Evolutionary conservation across 306 rosid species (phyloP).

Genomic region (Parietaria judaica): DNA sequence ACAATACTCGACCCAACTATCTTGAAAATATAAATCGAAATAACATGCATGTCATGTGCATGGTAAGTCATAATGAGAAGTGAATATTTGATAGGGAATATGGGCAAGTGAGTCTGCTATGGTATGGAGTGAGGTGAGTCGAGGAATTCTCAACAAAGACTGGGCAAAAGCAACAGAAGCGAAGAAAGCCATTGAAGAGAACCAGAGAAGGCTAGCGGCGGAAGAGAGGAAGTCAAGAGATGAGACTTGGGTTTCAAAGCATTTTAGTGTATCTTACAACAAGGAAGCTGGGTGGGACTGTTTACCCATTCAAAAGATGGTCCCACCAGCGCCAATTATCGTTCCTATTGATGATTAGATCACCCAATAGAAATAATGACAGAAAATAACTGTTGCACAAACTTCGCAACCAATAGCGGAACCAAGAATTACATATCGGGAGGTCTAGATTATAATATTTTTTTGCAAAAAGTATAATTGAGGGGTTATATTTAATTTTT

Average conservation of each 20-base stretch:
- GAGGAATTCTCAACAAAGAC: slow-evolving; percentile 50
- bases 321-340: slow-evolving; percentile 55
- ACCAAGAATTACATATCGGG: no score
- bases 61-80: no score
- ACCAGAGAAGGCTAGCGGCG: slow-evolving; percentile 45
- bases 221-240: slow-evolving; percentile 45
- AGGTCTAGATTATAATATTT: no score
- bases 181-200: slow-evolving; percentile 66
- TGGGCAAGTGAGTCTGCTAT: slow-evolving; percentile 63
- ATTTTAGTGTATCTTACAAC: slow-evolving; percentile 45
- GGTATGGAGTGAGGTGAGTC: slow-evolving; percentile 66
- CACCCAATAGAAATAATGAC: no score
- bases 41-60: no score
- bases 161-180: slow-evolving; percentile 80
- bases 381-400: no score
- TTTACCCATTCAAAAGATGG: slow-evolving; percentile 48
- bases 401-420: no score
- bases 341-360: slow-evolving; percentile 7
- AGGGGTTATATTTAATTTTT: no score
- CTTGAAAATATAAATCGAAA: no score
- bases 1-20: no score
- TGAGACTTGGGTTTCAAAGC: slow-evolving; percentile 67
- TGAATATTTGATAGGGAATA: slow-evolving; percentile 42
- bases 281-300: slow-evolving; percentile 79
- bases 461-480: no score